These are phyloP conservation scores for Neocatenulostroma microsporum DNA, from an alignment of 2,329 filamentous ascomycete genomes.

Conservation along the genomic window DNA sequence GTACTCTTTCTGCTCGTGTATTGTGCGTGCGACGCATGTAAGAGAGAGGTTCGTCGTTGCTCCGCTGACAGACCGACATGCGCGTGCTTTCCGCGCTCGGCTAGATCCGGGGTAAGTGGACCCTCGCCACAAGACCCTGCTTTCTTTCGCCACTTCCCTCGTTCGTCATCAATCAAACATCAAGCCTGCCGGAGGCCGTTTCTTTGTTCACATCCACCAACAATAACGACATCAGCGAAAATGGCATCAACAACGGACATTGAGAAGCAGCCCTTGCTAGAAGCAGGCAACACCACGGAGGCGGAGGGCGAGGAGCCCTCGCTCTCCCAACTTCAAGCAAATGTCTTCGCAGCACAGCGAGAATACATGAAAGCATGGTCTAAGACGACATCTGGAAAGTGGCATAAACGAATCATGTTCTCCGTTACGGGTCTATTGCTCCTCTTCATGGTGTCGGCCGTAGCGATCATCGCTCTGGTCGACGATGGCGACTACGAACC, in stretches of 20 bases:
- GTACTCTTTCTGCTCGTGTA: background rate
- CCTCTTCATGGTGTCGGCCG: slow-evolving; percentile 20
- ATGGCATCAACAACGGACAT: slow-evolving; percentile 12
- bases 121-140: background rate
- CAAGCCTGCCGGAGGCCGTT: background rate
- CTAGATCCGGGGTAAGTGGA: background rate
- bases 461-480: slow-evolving; percentile 19
- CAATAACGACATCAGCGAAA: slow-evolving; percentile 3
- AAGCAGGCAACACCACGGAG: background rate
- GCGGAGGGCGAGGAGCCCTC: slow-evolving; percentile 14
- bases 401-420: slow-evolving; percentile 27
- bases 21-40: too few relatives aligned
- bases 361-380: slow-evolving; percentile 29
- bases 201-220: background rate
- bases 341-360: slow-evolving; percentile 25
- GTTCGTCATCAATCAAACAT: background rate
- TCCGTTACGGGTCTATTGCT: slow-evolving; percentile 22
- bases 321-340: slow-evolving; percentile 23
- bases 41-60: too few relatives aligned
- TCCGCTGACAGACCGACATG: too few relatives aligned
- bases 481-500: slow-evolving; percentile 18
- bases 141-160: background rate
- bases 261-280: slow-evolving; percentile 24
- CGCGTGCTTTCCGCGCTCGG: too few relatives aligned
- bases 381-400: slow-evolving; percentile 23